Percentiles rank a stretch among this genome's conserved stretches.
Evolutionary conservation across 2,329 filamentous ascomycete genomes (phyloP).

Genomic region (Nothophaeocryptopus gaeumannii): DNA sequence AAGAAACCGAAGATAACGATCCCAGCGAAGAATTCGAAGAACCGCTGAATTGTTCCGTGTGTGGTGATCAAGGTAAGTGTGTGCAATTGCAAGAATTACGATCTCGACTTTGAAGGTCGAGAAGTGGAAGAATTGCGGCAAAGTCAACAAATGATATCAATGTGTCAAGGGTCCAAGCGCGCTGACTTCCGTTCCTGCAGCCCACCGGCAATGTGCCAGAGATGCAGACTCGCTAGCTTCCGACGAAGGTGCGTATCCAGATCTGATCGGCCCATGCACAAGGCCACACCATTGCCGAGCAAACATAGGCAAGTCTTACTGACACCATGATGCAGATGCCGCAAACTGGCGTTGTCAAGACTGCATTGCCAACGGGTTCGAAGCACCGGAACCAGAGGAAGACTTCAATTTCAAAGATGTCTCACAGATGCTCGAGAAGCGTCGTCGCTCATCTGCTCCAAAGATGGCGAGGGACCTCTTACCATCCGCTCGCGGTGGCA

Average conservation of each 20-base stretch:
- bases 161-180: constrained; percentile 35
- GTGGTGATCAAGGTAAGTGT: constrained; percentile 76
- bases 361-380: constrained; percentile 53
- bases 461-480: constrained; percentile 67
- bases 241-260: constrained; percentile 59
- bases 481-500: constrained; percentile 62
- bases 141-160: constrained; percentile 27
- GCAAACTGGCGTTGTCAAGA: constrained; percentile 61
- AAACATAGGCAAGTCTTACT: constrained; percentile 23
- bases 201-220: constrained; percentile 85
- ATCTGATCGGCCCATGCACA: constrained; percentile 15
- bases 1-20: constrained; percentile 77
- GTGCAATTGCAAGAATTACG: constrained; percentile 4
- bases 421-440: constrained; percentile 37
- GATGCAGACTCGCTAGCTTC: constrained; percentile 62
- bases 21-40: constrained; percentile 77
- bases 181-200: constrained; percentile 57
- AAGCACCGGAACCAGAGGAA: constrained; percentile 25
- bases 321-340: constrained; percentile 45
- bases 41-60: constrained; percentile 72
- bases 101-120: constrained; percentile 17
- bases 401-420: constrained; percentile 41
- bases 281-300: constrained; percentile 14
- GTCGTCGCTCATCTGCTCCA: constrained; percentile 59
- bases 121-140: constrained; percentile 27